Conservation (phyloP, 495 filamentous ascomycete species). For the Pseudomonodictys pantanalensis region DNA sequence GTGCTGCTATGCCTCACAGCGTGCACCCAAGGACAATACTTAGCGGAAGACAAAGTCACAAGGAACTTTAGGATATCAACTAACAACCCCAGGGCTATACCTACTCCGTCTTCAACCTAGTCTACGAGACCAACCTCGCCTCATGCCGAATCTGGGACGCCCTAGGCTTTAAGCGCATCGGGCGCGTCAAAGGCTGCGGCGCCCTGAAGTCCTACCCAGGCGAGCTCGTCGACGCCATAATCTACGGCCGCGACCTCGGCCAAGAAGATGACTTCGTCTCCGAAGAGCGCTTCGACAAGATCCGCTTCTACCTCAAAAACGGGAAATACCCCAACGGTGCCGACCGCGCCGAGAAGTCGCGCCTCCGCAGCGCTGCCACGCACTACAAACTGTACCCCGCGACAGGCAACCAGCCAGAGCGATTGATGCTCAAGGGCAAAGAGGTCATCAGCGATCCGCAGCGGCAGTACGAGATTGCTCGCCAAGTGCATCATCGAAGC, state of each 20-base stretch:
- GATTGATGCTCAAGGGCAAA: slow-evolving; percentile 94
- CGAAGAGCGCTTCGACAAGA: slow-evolving; percentile 98
- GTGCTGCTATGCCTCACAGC: too few relatives aligned
- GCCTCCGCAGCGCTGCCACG: slow-evolving; percentile 86
- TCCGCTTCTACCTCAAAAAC: slow-evolving; percentile 93
- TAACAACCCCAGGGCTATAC: slow-evolving; percentile 66
- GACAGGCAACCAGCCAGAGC: slow-evolving; percentile 59
- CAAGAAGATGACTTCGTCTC: slow-evolving; percentile 83
- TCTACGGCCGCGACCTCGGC: slow-evolving; percentile 86
- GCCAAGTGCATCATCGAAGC: slow-evolving; percentile 66
- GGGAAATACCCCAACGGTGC: slow-evolving; percentile 90
- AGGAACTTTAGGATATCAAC: too few relatives aligned
- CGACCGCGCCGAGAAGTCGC: slow-evolving; percentile 92
- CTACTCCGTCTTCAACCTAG: slow-evolving; percentile 96
- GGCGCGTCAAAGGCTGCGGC: slow-evolving; percentile 82
- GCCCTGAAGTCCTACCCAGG: slow-evolving; percentile 77
- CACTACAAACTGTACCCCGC: slow-evolving; percentile 79
- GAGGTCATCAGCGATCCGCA: slow-evolving; percentile 92
- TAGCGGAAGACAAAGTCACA: too few relatives aligned
- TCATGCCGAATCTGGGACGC: slow-evolving; percentile 96
- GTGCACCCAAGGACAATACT: too few relatives aligned
- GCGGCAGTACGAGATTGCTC: slow-evolving; percentile 86
- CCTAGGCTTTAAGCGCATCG: slow-evolving; percentile 96
- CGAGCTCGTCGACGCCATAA: slow-evolving; percentile 88
- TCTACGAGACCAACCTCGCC: slow-evolving; percentile 95